Conservation (phyloP, 1,284 basidiomycete species). For the Microbotryum lychnidis-dioicae region DNA sequence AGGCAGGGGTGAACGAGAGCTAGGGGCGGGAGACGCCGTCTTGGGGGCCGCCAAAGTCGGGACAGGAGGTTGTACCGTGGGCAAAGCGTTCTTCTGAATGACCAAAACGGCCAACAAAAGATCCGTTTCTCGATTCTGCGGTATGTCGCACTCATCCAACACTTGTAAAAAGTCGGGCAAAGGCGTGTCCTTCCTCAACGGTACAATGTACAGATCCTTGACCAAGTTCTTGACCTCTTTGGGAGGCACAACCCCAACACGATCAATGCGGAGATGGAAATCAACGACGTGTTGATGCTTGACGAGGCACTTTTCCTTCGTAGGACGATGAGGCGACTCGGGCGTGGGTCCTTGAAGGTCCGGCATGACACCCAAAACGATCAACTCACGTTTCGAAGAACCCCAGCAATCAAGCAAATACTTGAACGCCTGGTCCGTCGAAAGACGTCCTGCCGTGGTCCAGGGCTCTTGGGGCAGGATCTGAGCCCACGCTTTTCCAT, state of each 20-base stretch:
- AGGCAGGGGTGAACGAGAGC: background rate
- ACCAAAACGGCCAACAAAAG: slow-evolving; percentile 77
- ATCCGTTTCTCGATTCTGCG: slow-evolving; percentile 49
- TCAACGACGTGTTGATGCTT: slow-evolving; percentile 34
- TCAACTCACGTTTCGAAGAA: slow-evolving; percentile 33
- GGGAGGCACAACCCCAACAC: slow-evolving; percentile 34
- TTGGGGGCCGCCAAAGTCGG: background rate
- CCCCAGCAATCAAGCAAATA: slow-evolving; percentile 37
- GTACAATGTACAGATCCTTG: slow-evolving; percentile 80
- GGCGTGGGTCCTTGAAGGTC: slow-evolving; percentile 30
- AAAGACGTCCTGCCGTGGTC: slow-evolving; percentile 34
- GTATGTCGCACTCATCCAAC: slow-evolving; percentile 63
- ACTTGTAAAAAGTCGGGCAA: slow-evolving; percentile 79
- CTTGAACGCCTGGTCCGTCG: slow-evolving; percentile 32
- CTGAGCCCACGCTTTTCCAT: slow-evolving; percentile 28
- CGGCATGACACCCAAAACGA: slow-evolving; percentile 33
- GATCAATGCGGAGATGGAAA: slow-evolving; percentile 31
- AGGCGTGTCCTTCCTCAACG: slow-evolving; percentile 57
- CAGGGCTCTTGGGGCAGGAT: slow-evolving; percentile 27
- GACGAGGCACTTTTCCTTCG: slow-evolving; percentile 24
- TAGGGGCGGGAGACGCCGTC: background rate
- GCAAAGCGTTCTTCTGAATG: slow-evolving; percentile 49
- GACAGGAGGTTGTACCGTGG: slow-evolving; percentile 3
- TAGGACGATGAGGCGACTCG: slow-evolving; percentile 26
- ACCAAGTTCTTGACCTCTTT: slow-evolving; percentile 42